Base-by-base conservation (phyloP, 306 rosid species). In the Cucumis melo region DNA sequence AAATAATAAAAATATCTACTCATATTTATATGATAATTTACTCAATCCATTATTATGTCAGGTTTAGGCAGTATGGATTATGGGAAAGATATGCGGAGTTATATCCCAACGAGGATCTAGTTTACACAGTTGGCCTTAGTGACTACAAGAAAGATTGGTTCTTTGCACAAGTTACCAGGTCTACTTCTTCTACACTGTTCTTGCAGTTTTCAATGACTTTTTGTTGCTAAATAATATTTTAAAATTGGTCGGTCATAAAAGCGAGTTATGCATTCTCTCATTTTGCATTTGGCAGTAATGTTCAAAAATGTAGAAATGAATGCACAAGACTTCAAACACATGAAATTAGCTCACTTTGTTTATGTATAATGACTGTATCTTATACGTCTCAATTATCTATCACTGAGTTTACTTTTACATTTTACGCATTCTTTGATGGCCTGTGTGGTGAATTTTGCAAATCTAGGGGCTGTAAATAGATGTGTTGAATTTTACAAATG, bases 111-210 rank as follows among this genome's bases (percentile, higher is more conserved):
- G 54, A 51, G 15, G 89, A 86, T 68, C 56, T 86, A n/a, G 72
- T 86, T 38, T 86, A 83, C 66, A 77, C 78, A 0, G 56, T 79
- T 9, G 85, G 85, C 11, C 42, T 51, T 9, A 76, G 77, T 13
- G 87, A 86, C 23, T 86, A 79, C 12, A 46, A 53, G 17, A 83
- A 79, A 16, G 87, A 86, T 74, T 86, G 82, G 80, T 86, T 79
- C 81, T 86, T 81, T 7, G 87, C 82, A 59, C 89, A 86, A 2
- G 85, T 81, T 70, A 79, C 88, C 78, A 90, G 98, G 98, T 91
- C n/a, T 65, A 29, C 56, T 46, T 44, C 62, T 46, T 80, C 64
- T 46, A 27, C 9, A 27, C 51, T 50, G 15, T 72, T 72, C 39
- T 71, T 71, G 58, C 34, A 71, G 76, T 61, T 29, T 61, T 4